Base-by-base conservation (phyloP, 495 filamentous ascomycete species). In the Neurospora discreta region DNA sequence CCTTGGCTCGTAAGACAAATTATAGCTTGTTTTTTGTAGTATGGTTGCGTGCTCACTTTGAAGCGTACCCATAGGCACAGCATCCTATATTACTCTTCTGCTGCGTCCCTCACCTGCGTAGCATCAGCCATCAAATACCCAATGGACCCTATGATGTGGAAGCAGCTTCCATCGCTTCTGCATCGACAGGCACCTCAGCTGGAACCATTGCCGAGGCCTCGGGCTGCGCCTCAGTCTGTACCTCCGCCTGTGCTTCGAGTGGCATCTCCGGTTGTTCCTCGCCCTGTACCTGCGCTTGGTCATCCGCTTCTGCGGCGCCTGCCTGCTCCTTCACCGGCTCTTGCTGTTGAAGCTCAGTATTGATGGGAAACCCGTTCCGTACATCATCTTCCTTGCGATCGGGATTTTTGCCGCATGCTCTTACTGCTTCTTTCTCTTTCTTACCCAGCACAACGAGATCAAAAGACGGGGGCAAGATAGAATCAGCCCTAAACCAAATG, bases 391-490 rank as follows among this genome's bases (percentile, higher is more conserved):
- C 84, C 69, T 69, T 79, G n/a, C 84, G 81, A 68, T 82, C 73
- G 2, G 84, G 85, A 43, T 86, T 86, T 43, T 79, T 82, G 44
- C 79, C 78, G 13, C 78, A 77, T 18, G 70, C 77, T 2, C 74
- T 81, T 42, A 88, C 81, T 4, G 76, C 71, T 0, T 78, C 74
- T 41, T 74, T 80, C 80, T 88, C 85, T 73, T 87, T 87, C 70
- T 80, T 79, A 43, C 84, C 81, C 23, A 88, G 75, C 6, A 80
- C 78, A 39, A 88, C 79, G 6, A 81, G 73, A 60, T 87, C 85
- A 71, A 88, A 87, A 3, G 84, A 84, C 0, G 71, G 52, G 3
- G 86, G 86, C 20, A 88, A 74, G 11, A 78, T 5, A 4, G 42
- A 71, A 73, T 82, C 82, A 13, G 71, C 69, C 52, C 80, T 82